These are phyloP conservation scores for Aureobasidium sp. DNA, from an alignment of 2,329 filamentous ascomycete genomes.

Conservation along the genomic window DNA sequence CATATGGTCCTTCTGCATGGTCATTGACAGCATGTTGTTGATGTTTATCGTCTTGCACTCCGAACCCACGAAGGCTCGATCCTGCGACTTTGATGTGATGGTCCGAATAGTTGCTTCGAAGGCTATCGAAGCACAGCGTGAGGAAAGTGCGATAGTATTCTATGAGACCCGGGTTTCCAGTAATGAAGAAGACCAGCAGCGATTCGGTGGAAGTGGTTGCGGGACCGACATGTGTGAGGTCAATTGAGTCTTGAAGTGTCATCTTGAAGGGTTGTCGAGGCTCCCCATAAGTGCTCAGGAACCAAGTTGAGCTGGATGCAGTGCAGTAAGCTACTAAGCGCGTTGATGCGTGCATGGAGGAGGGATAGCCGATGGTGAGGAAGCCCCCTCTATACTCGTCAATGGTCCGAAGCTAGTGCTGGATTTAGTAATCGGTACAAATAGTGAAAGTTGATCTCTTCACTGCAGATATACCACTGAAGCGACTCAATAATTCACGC, in stretches of 20 bases:
- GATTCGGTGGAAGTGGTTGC: conserved; percentile 20
- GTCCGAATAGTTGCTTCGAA: conserved; percentile 25
- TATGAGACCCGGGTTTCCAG: conserved; percentile 69
- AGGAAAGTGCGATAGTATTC: conserved; percentile 66
- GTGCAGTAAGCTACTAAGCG: background rate
- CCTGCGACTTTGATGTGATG: conserved; percentile 11
- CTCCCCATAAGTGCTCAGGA: background rate
- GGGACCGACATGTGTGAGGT: background rate
- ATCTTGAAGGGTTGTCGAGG: background rate
- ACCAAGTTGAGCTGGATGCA: background rate
- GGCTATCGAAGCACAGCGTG: conserved; percentile 44
- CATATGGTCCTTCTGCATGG: conserved; percentile 25
- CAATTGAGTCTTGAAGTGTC: conserved; percentile 7
- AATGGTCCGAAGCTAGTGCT: conserved; percentile 8
- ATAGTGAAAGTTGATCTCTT: background rate
- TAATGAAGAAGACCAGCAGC: conserved; percentile 60
- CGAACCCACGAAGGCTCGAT: conserved; percentile 34
- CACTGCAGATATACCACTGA: background rate
- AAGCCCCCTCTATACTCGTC: background rate
- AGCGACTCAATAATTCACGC: background rate
- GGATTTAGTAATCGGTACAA: background rate
- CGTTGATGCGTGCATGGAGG: background rate
- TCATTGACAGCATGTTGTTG: background rate
- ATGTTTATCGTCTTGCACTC: conserved; percentile 20
- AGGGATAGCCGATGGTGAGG: background rate